Conservation (phyloP, 805 yeast genomes). For the Zygosaccharomyces gambellarensis region DNA sequence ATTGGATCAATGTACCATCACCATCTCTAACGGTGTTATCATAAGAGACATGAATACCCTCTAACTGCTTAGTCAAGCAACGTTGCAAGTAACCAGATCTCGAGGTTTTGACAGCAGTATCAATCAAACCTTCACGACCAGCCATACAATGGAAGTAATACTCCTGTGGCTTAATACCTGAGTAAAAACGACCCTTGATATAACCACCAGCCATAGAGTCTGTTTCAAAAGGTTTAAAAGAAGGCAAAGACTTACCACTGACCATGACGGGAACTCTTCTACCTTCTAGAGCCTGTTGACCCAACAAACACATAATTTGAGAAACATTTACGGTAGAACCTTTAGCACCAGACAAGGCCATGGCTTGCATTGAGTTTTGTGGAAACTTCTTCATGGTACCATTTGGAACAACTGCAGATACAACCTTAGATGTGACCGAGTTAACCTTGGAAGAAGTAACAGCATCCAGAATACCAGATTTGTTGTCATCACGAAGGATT, state of each 20-base stretch:
- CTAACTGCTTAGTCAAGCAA: slow-evolving; percentile 95
- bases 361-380: slow-evolving; percentile 93
- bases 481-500: slow-evolving; percentile 87
- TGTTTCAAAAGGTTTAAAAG: slow-evolving; percentile 94
- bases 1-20: slow-evolving; percentile 90
- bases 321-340: slow-evolving; percentile 98
- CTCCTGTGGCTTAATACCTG: slow-evolving; percentile 97
- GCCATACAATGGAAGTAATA: slow-evolving; percentile 99
- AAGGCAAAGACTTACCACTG: slow-evolving; percentile 93
- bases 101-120: slow-evolving; percentile 98
- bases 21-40: slow-evolving; percentile 95
- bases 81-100: slow-evolving; percentile 98
- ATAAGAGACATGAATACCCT: slow-evolving; percentile 90
- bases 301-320: slow-evolving; percentile 97
- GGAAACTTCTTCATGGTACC: slow-evolving; percentile 97
- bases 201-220: slow-evolving; percentile 99
- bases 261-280: slow-evolving; percentile 99
- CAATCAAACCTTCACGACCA: slow-evolving; percentile 99
- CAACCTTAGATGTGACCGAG: slow-evolving; percentile 89
- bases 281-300: slow-evolving; percentile 99
- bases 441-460: slow-evolving; percentile 91
- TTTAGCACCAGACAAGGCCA: slow-evolving; percentile 99
- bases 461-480: slow-evolving; percentile 91
- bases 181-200: slow-evolving; percentile 92
- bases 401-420: slow-evolving; percentile 86